Base-by-base conservation (phyloP, 768 basidiomycete genomes). In the Tricholoma bakamatsutake region DNA sequence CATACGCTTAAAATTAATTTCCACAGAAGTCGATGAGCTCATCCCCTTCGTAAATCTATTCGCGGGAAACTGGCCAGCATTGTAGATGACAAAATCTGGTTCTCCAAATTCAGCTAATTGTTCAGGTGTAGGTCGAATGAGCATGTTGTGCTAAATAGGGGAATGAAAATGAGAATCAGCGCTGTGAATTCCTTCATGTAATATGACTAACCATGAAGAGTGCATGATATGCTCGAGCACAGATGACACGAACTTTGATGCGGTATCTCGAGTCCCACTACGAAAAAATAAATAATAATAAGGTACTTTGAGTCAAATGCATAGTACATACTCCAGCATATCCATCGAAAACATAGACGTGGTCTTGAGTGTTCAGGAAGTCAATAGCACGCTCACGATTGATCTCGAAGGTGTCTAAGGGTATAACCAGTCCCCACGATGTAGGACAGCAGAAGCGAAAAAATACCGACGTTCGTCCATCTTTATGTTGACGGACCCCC, bases 1-100 rank as follows among this genome's bases (percentile, higher is more conserved):
- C 93, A 94, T 97, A 39, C 97, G 91, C 80, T 97, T 97, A 76
- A 99, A 98, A 83, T 99, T 99, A 80, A 99, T 93, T 76, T 98
- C 96, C 50, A 99, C 96, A 2, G 95, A 97, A 5, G 97, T 98
- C 30, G 94, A 92, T 9, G 94, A 97, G 59, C 93, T 96, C 97
- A 98, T 98, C 73, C 97, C 97, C 79, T 97, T 93, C 58, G 97
- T 99, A 82, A 98, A 98, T 43, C 97, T 90, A 73, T 99, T 99
- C 64, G 97, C 97, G 12, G 97, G 96, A 87, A 99, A 98, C 72
- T 98, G 95, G 60, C 97, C 97, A 46, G 97, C 97, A 73, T 98
- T 98, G 84, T 98, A 98, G 73, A 99, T 98, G 76, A 93, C 97
- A 73, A 99, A 99, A 68, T 99, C 97, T 45, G 97, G 97, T 66